Percentiles rank a stretch among this genome's conserved stretches.
Conservation (phyloP, 208 protist species). For the Acanthamoeba polyphaga region DNA sequence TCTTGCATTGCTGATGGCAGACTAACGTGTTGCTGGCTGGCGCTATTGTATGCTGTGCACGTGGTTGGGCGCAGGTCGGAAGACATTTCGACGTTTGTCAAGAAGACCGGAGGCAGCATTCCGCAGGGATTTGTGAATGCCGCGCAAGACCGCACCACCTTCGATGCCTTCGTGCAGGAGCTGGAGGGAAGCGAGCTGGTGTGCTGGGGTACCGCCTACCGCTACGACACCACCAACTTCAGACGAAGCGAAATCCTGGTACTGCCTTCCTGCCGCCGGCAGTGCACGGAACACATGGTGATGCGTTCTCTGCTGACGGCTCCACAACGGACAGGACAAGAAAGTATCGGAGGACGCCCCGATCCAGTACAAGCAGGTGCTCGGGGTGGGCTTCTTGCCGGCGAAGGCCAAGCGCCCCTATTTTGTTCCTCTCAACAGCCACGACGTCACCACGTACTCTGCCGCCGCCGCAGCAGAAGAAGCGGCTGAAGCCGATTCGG, state of each 20-base stretch:
- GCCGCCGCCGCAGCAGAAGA: not conserved
- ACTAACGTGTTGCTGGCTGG: not conserved
- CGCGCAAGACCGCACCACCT: slow-evolving; percentile 11
- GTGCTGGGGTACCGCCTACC: slow-evolving; percentile 33
- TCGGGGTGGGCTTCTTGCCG: slow-evolving; percentile 25
- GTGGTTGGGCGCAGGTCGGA: not conserved
- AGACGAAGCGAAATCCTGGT: slow-evolving; percentile 38
- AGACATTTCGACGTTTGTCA: slow-evolving; percentile 29
- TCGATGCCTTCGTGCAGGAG: slow-evolving; percentile 16
- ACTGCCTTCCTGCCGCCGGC: not conserved
- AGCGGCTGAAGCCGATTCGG: not conserved
- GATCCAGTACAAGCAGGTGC: slow-evolving; percentile 48
- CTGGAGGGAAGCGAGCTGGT: slow-evolving; percentile 40
- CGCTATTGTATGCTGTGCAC: not conserved
- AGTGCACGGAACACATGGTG: not conserved
- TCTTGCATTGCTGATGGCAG: not conserved
- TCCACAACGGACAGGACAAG: not conserved
- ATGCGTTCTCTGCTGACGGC: not conserved
- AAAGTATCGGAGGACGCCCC: slow-evolving; percentile 52
- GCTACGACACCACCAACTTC: slow-evolving; percentile 64
- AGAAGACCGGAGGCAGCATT: slow-evolving; percentile 34
- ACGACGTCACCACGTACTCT: not conserved
- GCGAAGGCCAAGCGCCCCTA: slow-evolving; percentile 50
- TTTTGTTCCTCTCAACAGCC: not conserved
- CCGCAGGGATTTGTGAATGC: slow-evolving; percentile 20